These are phyloP conservation scores for Oryza coarctata DNA, from an alignment of 176 grass and related monocot genomes.

Conservation along the genomic window DNA sequence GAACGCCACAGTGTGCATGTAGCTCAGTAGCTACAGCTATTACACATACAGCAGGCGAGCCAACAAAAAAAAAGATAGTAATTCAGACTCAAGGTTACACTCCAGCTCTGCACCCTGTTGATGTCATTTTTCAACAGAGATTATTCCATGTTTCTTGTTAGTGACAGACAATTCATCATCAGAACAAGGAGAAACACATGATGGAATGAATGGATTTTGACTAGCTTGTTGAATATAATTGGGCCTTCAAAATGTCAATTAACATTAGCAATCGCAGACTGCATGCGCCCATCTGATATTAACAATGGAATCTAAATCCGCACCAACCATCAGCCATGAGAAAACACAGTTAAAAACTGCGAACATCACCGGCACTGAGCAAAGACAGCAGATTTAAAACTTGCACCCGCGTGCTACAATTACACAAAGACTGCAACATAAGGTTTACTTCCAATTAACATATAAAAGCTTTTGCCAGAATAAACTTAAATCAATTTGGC, in stretches of 20 bases:
- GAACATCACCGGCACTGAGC: constrained; percentile 1
- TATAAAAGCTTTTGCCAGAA: not conserved
- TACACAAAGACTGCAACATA: not conserved
- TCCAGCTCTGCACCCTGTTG: not conserved
- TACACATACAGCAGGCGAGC: not conserved
- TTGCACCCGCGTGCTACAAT: not conserved
- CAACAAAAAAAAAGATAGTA: not conserved
- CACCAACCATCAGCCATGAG: not conserved
- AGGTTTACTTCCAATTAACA: not conserved
- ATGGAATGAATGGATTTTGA: not conserved
- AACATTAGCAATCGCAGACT: not conserved
- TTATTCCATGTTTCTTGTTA: constrained; percentile 31
- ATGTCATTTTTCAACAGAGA: not conserved
- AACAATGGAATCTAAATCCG: not conserved
- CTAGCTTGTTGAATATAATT: not conserved
- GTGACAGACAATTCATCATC: constrained; percentile 6
- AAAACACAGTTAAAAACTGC: not conserved
- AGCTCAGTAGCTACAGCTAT: not conserved
- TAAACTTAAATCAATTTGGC: not conserved
- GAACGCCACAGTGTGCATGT: not conserved
- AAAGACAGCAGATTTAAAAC: constrained; percentile 2
- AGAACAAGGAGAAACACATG: constrained; percentile 7
- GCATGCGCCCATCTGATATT: not conserved
- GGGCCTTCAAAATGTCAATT: not conserved
- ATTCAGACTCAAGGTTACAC: not conserved